phyloP scores from a whole-genome alignment of 345 rosid species.

The Sonneratia alba region DNA sequence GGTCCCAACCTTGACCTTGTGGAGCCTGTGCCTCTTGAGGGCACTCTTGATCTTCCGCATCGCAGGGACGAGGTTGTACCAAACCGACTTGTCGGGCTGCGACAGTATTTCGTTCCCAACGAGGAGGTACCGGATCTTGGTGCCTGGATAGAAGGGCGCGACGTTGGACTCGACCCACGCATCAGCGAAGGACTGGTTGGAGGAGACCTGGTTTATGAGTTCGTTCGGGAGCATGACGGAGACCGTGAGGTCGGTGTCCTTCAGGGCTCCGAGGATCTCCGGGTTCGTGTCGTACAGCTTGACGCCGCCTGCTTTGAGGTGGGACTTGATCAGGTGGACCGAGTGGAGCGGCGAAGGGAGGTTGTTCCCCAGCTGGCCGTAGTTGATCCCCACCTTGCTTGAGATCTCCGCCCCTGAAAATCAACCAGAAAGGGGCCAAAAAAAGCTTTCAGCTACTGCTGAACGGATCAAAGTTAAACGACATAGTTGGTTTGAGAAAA shows the following conservation, averaged over 20 bases:
- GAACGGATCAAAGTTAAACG: background rate
- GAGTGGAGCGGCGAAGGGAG: slow-evolving; percentile 13
- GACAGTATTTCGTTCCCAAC: slow-evolving; percentile 81
- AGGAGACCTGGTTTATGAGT: slow-evolving; percentile 40
- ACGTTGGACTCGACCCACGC: slow-evolving; percentile 46
- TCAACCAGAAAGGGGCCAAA: background rate
- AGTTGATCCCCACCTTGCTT: slow-evolving; percentile 13
- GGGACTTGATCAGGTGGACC: slow-evolving; percentile 14
- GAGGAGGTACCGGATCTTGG: slow-evolving; percentile 77
- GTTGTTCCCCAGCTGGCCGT: slow-evolving; percentile 17
- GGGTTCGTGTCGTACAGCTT: slow-evolving; percentile 81
- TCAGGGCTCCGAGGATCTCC: slow-evolving; percentile 44
- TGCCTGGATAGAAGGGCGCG: slow-evolving; percentile 30
- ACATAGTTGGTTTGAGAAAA: too few relatives aligned
- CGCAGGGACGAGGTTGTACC: slow-evolving; percentile 65
- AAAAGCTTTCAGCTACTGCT: background rate
- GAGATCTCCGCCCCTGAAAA: slow-evolving; percentile 14
- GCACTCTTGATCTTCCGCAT: slow-evolving; percentile 63
- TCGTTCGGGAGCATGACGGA: slow-evolving; percentile 75
- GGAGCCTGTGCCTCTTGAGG: slow-evolving; percentile 27
- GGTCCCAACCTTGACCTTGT: slow-evolving; percentile 72
- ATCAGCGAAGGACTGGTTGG: slow-evolving; percentile 40
- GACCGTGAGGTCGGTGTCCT: slow-evolving; percentile 44
- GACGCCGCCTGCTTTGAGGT: slow-evolving; percentile 25
- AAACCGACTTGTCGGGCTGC: slow-evolving; percentile 23